Evolutionary conservation across 495 filamentous ascomycete species (phyloP).

Genomic region (Neurospora tetraspora): DNA sequence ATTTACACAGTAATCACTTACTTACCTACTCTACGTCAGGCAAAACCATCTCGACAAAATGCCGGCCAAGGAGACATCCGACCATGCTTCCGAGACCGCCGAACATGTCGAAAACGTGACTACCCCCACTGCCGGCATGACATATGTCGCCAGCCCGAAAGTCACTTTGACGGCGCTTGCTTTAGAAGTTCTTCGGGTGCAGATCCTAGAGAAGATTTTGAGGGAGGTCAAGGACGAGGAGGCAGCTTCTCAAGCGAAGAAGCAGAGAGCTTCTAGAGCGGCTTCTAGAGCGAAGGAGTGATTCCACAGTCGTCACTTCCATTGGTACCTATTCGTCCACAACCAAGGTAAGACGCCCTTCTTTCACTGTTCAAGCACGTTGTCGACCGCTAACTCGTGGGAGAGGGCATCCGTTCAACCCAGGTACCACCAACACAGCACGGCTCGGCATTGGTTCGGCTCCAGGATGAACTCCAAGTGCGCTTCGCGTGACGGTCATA

Average conservation of each 20-base stretch:
- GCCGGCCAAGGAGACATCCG: background rate
- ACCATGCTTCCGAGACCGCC: background rate
- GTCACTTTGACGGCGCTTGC: background rate
- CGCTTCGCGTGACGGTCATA: background rate
- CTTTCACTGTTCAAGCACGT: background rate
- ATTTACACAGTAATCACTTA: too few relatives aligned
- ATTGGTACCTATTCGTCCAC: background rate
- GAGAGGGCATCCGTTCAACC: background rate
- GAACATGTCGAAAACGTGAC: background rate
- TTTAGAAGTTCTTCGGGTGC: background rate
- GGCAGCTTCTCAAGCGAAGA: background rate
- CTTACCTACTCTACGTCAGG: background rate
- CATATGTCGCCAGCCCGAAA: background rate
- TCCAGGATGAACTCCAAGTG: background rate
- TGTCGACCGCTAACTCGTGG: background rate
- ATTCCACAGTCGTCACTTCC: background rate
- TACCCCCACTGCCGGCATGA: background rate
- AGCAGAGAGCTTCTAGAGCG: background rate
- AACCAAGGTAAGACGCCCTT: background rate
- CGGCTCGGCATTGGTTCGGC: background rate
- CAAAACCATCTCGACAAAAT: background rate
- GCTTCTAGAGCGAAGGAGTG: background rate
- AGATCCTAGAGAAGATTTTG: background rate
- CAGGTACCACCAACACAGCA: background rate
- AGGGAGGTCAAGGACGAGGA: background rate